These are phyloP conservation scores for Turnera subulata DNA, from an alignment of 345 rosid genomes.

Conservation along the genomic window DNA sequence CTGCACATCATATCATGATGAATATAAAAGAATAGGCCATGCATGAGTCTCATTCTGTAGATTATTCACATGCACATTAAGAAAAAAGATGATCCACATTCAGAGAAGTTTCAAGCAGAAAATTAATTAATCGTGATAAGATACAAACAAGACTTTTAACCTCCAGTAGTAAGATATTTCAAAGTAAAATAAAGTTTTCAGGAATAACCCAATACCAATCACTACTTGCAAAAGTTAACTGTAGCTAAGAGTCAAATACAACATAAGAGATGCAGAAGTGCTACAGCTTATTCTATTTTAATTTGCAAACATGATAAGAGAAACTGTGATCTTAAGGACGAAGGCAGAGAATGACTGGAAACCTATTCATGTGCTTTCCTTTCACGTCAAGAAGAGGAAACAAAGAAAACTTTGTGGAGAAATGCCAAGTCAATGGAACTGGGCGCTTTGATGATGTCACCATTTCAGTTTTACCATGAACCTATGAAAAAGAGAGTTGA, in stretches of 20 bases:
- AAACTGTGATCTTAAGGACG: background rate
- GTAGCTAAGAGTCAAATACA: no score
- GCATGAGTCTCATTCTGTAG: background rate
- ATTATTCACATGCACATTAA: background rate
- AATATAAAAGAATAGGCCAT: background rate
- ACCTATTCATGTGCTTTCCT: slow-evolving; percentile 82
- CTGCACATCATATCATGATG: no score
- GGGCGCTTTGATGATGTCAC: slow-evolving; percentile 86
- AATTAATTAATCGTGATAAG: background rate
- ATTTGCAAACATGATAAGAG: background rate
- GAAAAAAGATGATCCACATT: background rate
- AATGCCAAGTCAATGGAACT: slow-evolving; percentile 94
- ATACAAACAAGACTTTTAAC: background rate
- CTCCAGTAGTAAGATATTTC: no score
- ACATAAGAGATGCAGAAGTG: no score
- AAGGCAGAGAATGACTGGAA: slow-evolving; percentile 3
- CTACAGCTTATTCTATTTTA: no score
- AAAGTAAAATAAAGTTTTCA: no score
- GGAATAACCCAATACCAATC: no score
- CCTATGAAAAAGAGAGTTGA: slow-evolving; percentile 39
- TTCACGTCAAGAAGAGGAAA: slow-evolving; percentile 79
- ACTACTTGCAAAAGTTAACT: no score
- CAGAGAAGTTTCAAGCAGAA: background rate
- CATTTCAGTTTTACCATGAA: slow-evolving; percentile 87
- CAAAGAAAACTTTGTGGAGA: slow-evolving; percentile 68